These are phyloP conservation scores for Anaeromyces robustus DNA, from an alignment of 192 early-diverging fungal species.

Conservation along the genomic window DNA sequence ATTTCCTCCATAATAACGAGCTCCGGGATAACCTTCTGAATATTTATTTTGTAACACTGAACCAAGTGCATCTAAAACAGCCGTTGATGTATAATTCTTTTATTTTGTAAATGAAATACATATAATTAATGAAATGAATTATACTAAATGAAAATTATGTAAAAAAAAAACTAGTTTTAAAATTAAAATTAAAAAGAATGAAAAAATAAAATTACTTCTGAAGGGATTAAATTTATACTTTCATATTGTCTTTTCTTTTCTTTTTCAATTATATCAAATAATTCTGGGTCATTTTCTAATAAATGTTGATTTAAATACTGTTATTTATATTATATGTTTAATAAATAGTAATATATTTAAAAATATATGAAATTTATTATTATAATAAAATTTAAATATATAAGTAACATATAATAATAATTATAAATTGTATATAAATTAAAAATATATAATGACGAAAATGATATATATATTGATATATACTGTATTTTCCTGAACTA, in stretches of 20 bases:
- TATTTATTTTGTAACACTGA: constrained; percentile 99
- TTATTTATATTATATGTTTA: too few species aligned
- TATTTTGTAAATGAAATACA: neutral
- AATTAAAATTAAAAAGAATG: too few species aligned
- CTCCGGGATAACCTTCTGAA: constrained; percentile 92
- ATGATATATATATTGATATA: too few species aligned
- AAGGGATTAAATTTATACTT: constrained; percentile 85
- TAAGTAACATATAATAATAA: too few species aligned
- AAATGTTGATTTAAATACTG: constrained; percentile 58
- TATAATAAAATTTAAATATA: too few species aligned
- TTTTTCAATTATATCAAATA: constrained; percentile 83
- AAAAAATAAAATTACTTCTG: constrained; percentile 81
- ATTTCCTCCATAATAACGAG: constrained; percentile 98
- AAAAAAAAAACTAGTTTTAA: neutral
- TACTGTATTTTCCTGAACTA: too few species aligned
- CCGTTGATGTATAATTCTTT: constrained; percentile 91
- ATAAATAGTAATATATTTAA: too few species aligned
- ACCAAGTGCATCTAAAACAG: constrained; percentile 91
- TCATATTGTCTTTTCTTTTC: constrained; percentile 92
- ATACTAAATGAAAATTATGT: neutral
- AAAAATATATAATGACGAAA: too few species aligned
- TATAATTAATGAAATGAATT: neutral
- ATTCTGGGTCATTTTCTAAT: constrained; percentile 65
- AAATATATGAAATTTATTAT: too few species aligned
- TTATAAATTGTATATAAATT: too few species aligned